phyloP scores from a whole-genome alignment of 805 yeast genomes.

The Metschnikowia kofuensis region DNA sequence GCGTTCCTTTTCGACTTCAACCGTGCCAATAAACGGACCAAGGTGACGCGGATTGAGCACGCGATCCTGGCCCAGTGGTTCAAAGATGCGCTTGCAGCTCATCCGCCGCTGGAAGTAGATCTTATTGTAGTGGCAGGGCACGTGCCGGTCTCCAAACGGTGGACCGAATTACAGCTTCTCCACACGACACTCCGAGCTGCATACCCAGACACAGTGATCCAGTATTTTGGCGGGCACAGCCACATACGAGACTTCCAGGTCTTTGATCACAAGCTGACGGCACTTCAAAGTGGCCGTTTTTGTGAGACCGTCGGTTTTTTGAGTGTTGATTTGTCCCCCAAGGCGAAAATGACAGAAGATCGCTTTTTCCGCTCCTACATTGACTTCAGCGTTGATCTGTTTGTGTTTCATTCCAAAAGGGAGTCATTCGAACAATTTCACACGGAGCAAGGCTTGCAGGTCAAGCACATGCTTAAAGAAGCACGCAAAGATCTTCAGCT shows the following conservation, averaged over 20 bases:
- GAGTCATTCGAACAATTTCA: slow-evolving; percentile 36
- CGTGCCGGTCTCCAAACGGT: slow-evolving; percentile 55
- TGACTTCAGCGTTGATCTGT: slow-evolving; percentile 76
- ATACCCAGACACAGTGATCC: slow-evolving; percentile 66
- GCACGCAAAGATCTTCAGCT: slow-evolving; percentile 51
- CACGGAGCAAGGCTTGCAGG: slow-evolving; percentile 51
- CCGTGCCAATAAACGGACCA: slow-evolving; percentile 55
- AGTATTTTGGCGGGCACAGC: slow-evolving; percentile 92
- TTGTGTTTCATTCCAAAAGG: slow-evolving; percentile 56
- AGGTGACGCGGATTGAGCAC: slow-evolving; percentile 60
- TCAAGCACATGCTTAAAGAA: slow-evolving; percentile 43
- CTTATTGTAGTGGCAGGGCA: slow-evolving; percentile 74
- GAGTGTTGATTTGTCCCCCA: slow-evolving; percentile 43
- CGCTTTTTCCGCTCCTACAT: slow-evolving; percentile 63
- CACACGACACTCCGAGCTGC: slow-evolving; percentile 50
- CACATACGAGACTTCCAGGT: slow-evolving; percentile 82
- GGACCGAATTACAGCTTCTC: slow-evolving; percentile 50
- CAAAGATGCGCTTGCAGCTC: slow-evolving; percentile 34
- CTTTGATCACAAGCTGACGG: slow-evolving; percentile 66
- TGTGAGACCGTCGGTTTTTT: slow-evolving; percentile 93
- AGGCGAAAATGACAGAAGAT: slow-evolving; percentile 10
- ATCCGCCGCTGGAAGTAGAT: slow-evolving; percentile 49
- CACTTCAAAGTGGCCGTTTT: slow-evolving; percentile 88
- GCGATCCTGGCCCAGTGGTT: slow-evolving; percentile 67
- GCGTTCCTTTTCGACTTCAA: slow-evolving; percentile 79